Base-by-base conservation (phyloP, 2,329 filamentous ascomycete genomes). In the Aspergillus bombycis region DNA sequence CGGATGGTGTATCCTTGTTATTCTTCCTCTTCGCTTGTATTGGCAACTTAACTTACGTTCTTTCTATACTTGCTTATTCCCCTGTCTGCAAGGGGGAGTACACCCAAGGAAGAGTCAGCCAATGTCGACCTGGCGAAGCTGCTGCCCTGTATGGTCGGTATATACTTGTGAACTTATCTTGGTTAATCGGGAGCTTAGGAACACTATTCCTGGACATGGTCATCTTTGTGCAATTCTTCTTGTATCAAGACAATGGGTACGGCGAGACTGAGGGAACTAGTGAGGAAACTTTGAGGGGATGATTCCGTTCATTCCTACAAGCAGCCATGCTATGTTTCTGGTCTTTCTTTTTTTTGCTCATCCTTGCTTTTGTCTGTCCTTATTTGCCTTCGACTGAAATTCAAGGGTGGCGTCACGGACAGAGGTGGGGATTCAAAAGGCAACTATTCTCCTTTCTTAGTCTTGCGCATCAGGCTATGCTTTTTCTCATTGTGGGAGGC, bases 11-110 rank as follows among this genome's bases (percentile, higher is more conserved):
- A 23, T 94, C 91, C 68, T 89, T 97, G 80, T 85, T 98, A 12
- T 99, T 98, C 80, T 98, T 98, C 81, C 83, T 98, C 26, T 98
- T 99, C 76, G 95, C 95, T 5, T 98, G 94, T 75, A 87, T 98
- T 7, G 95, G 95, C 2, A 99, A 99, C 76, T 78, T 97, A 68
- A 97, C 94, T 0, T 98, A 96, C 73, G 94, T 97, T 21, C 82
- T 97, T 43, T 94, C 90, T 43, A 98, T 99, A 70, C 85, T 98
- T 67, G 94, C 93, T 1, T 98, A 93, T 73, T 92, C 94, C 63
- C 92, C 94, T 0, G 81, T 85, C 34, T 96, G 92, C 48, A 65
- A 62, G 23, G 61, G 66, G 23, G 61, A 55, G 10, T 9, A 53
- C 61, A 69, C 62, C 30, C 70, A 79, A 68, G 63, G 72, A 57